Conservation (phyloP, 495 filamentous ascomycete species). For the Aspergillus indologenus region DNA sequence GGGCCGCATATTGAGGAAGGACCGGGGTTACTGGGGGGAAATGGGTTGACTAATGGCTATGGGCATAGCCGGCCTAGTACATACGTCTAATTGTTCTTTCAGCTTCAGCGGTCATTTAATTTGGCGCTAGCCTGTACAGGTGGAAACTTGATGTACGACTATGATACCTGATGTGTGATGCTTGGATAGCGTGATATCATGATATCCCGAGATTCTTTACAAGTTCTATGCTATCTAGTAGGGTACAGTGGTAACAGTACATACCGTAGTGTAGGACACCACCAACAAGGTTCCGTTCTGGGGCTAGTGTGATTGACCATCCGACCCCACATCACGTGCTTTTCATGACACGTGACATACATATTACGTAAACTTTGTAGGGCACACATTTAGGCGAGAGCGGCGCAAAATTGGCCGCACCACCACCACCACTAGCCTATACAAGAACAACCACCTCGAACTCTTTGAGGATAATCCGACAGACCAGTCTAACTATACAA, state of each 20-base stretch:
- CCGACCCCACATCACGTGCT: neutral
- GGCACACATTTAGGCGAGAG: constrained; percentile 30
- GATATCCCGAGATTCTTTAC: constrained; percentile 12
- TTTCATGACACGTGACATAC: neutral
- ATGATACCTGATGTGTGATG: constrained; percentile 47
- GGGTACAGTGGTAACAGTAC: too few relatives aligned
- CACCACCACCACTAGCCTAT: constrained; percentile 22
- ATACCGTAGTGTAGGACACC: too few relatives aligned
- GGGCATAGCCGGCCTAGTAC: constrained; percentile 43
- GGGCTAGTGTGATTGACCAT: neutral
- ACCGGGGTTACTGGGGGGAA: constrained; percentile 24
- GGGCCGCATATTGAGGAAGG: constrained; percentile 21
- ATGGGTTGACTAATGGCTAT: constrained; percentile 39
- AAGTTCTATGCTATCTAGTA: too few relatives aligned
- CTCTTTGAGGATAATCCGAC: constrained; percentile 69
- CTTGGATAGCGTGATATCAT: constrained; percentile 18
- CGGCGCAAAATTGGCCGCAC: constrained; percentile 26
- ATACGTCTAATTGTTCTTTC: constrained; percentile 42
- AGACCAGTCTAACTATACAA: constrained; percentile 31
- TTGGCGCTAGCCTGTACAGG: constrained; percentile 36
- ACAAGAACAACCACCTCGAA: constrained; percentile 24
- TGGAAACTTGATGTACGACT: constrained; percentile 47
- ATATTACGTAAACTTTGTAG: constrained; percentile 4
- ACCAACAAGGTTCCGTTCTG: neutral
- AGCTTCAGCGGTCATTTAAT: constrained; percentile 20